Conservation (phyloP, 192 early-diverging fungal species). For the Lobosporangium transversale region DNA sequence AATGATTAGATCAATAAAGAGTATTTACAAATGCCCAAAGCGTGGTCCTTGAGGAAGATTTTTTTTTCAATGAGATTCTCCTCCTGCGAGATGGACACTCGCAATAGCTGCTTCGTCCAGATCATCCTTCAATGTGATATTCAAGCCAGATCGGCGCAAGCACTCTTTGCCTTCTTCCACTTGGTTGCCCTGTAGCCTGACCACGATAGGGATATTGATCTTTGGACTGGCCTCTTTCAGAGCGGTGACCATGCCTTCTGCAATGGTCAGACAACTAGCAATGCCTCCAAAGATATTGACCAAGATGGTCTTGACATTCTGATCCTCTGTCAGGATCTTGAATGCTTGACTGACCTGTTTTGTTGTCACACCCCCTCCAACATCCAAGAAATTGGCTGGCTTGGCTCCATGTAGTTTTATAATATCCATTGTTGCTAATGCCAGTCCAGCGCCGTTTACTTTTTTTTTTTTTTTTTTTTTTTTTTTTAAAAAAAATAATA, state of each 20-base stretch:
- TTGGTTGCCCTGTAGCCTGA: slow-evolving; percentile 40
- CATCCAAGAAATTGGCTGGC: slow-evolving; percentile 48
- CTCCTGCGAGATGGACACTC: slow-evolving; percentile 23
- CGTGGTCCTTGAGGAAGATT: no score
- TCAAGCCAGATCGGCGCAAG: slow-evolving; percentile 21
- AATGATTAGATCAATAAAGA: no score
- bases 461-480: no score
- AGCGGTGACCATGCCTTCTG: slow-evolving; percentile 38
- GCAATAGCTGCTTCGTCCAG: slow-evolving; percentile 38
- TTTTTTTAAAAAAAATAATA: no score
- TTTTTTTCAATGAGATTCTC: no score
- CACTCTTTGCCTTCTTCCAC: slow-evolving; percentile 43
- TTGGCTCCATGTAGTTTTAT: slow-evolving; percentile 42
- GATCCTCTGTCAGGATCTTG: slow-evolving; percentile 47
- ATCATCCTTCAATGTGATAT: slow-evolving; percentile 38
- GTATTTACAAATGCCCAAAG: no score
- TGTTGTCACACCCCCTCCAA: slow-evolving; percentile 42
- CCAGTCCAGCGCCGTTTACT: slow-evolving; percentile 42
- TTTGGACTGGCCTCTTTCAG: slow-evolving; percentile 18
- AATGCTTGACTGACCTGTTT: slow-evolving; percentile 42
- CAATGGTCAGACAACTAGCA: slow-evolving; percentile 42
- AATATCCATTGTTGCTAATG: slow-evolving; percentile 49
- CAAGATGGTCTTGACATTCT: slow-evolving; percentile 49
- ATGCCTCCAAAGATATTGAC: slow-evolving; percentile 52
- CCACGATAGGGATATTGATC: slow-evolving; percentile 40